phyloP scores from a whole-genome alignment of 129 eudicot genomes.

The Centella asiatica region DNA sequence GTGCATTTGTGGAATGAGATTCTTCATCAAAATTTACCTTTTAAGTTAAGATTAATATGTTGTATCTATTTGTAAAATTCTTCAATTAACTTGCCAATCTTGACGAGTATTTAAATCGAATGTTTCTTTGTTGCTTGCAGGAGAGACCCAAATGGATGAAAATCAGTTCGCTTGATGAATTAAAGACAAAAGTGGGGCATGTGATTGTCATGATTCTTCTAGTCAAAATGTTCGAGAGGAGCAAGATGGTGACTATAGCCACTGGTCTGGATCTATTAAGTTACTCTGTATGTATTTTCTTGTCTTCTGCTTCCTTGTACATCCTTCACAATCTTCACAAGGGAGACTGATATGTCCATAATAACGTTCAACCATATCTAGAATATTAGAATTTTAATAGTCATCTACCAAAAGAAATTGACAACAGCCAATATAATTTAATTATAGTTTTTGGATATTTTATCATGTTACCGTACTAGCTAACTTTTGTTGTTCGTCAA shows the following conservation, averaged over 20 bases:
- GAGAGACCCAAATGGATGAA: slow-evolving; percentile 99
- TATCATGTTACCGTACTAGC: too few relatives aligned
- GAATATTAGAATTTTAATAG: slow-evolving; percentile 1
- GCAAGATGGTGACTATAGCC: slow-evolving; percentile 93
- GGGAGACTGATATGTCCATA: slow-evolving; percentile 23
- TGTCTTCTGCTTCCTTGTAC: slow-evolving; percentile 93
- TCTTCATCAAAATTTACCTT: too few relatives aligned
- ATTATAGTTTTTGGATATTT: too few relatives aligned
- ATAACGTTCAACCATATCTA: neutral
- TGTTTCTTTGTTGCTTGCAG: slow-evolving; percentile 25
- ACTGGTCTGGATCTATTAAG: slow-evolving; percentile 85
- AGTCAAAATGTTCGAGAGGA: slow-evolving; percentile 99
- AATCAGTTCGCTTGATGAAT: slow-evolving; percentile 85
- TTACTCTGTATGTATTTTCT: slow-evolving; percentile 81
- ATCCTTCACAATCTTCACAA: slow-evolving; percentile 88
- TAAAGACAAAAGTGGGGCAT: slow-evolving; percentile 95
- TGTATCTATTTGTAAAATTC: neutral
- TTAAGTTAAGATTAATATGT: too few relatives aligned
- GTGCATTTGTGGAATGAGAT: neutral
- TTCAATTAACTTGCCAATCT: neutral
- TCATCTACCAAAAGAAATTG: too few relatives aligned
- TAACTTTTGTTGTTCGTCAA: too few relatives aligned
- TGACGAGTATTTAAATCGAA: neutral
- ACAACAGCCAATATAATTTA: too few relatives aligned
- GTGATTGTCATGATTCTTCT: slow-evolving; percentile 98